Percentiles rank a stretch among this genome's conserved stretches.
These are phyloP conservation scores for Phoma sp. DNA, from an alignment of 2,329 filamentous ascomycete species.

Conservation along the genomic window DNA sequence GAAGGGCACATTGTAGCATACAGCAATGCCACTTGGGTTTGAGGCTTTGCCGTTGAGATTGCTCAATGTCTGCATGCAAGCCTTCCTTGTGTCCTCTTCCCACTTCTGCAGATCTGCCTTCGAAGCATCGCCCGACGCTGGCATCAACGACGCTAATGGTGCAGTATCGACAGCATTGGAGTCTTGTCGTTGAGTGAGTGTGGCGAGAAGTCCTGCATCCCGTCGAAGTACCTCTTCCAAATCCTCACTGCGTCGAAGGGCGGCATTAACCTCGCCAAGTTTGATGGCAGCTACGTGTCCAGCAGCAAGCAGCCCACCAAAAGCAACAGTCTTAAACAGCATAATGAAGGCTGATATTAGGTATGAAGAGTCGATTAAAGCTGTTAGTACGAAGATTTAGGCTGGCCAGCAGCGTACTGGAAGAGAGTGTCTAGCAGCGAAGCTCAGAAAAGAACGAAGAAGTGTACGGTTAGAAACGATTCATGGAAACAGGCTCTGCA, in stretches of 20 bases:
- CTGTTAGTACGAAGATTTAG: slow-evolving; percentile 30
- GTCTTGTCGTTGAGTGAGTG: slow-evolving; percentile 45
- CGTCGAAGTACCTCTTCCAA: slow-evolving; percentile 42
- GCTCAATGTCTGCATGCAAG: slow-evolving; percentile 65
- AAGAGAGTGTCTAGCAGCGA: slow-evolving; percentile 37
- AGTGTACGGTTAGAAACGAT: slow-evolving; percentile 30
- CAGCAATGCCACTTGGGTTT: slow-evolving; percentile 77
- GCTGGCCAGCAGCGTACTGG: slow-evolving; percentile 47
- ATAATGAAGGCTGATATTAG: slow-evolving; percentile 42
- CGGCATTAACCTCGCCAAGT: slow-evolving; percentile 28
- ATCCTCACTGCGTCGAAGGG: slow-evolving; percentile 38
- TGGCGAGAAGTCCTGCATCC: slow-evolving; percentile 43
- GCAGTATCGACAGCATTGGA: slow-evolving; percentile 34
- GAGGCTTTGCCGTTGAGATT: slow-evolving; percentile 62
- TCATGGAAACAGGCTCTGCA: slow-evolving; percentile 39
- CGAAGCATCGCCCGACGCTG: slow-evolving; percentile 44
- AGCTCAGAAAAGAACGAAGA: slow-evolving; percentile 33
- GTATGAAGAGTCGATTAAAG: slow-evolving; percentile 43
- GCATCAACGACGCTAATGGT: slow-evolving; percentile 40
- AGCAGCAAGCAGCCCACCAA: slow-evolving; percentile 43
- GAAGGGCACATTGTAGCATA: slow-evolving; percentile 81
- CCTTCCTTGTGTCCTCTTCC: slow-evolving; percentile 51
- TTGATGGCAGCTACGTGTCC: slow-evolving; percentile 41
- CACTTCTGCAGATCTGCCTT: slow-evolving; percentile 41
- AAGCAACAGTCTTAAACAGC: slow-evolving; percentile 38